Percentiles rank a stretch among this genome's conserved stretches.
These are phyloP conservation scores for Coniella lustricola DNA, from an alignment of 2,329 filamentous ascomycete species.

Conservation along the genomic window DNA sequence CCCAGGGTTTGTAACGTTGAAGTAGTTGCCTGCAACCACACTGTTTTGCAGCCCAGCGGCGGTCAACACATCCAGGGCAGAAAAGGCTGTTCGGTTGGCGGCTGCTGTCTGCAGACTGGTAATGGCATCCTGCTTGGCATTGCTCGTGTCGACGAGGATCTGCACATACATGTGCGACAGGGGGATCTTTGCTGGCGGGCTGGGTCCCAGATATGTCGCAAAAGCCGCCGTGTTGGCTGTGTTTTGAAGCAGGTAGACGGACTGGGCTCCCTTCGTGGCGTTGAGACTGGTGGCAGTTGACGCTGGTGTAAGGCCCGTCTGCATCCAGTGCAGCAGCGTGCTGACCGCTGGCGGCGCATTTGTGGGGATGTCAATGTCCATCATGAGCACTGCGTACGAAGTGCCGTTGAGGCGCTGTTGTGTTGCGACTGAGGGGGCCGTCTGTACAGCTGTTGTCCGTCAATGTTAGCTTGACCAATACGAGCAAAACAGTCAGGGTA, in stretches of 20 bases:
- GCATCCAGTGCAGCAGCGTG: constrained; percentile 38
- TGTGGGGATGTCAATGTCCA: constrained; percentile 42
- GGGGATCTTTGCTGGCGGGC: constrained; percentile 30
- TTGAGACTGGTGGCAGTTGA: constrained; percentile 21
- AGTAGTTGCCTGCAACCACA: constrained; percentile 32
- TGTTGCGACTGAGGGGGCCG: constrained; percentile 30
- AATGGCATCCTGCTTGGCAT: constrained; percentile 20
- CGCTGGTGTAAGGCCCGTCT: constrained; percentile 30
- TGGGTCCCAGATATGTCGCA: constrained; percentile 30
- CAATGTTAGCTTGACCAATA: not conserved
- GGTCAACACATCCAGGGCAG: constrained; percentile 24
- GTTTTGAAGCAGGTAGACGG: constrained; percentile 29
- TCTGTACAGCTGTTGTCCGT: constrained; percentile 25
- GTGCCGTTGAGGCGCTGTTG: constrained; percentile 30
- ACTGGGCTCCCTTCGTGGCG: constrained; percentile 20
- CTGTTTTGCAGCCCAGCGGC: constrained; percentile 24
- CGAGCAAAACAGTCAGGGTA: too few species aligned
- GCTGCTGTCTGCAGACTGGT: constrained; percentile 25
- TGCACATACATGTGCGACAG: constrained; percentile 34
- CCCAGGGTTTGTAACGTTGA: constrained; percentile 32
- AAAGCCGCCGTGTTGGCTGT: constrained; percentile 21
- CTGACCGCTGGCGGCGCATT: constrained; percentile 28
- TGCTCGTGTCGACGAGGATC: constrained; percentile 32
- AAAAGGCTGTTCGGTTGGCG: constrained; percentile 26
- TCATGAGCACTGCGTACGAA: constrained; percentile 35